Conservation (phyloP, 208 protist species). For the Leishmania tarentolae region DNA sequence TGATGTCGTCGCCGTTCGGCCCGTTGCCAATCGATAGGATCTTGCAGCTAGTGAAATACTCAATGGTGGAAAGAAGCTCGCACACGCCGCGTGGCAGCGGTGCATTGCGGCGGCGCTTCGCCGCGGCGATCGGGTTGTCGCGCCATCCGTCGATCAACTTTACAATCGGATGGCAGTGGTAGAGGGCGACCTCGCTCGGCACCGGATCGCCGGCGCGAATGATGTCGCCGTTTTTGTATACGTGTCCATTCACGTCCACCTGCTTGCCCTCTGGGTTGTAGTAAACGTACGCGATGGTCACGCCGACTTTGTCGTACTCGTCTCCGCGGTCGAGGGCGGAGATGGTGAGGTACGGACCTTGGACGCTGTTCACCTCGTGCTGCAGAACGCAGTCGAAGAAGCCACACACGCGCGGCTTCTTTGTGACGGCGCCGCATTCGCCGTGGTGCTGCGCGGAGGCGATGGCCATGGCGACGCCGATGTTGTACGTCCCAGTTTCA, state of each 20-base stretch:
- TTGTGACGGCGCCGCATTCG: constrained; percentile 90
- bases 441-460: constrained; percentile 77
- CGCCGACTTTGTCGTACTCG: constrained; percentile 88
- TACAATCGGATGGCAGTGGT: constrained; percentile 88
- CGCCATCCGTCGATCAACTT: constrained; percentile 89
- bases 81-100: constrained; percentile 81
- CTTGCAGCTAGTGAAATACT: constrained; percentile 86
- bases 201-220: constrained; percentile 89
- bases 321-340: constrained; percentile 92
- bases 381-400: constrained; percentile 94
- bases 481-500: constrained; percentile 82
- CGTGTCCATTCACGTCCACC: constrained; percentile 71
- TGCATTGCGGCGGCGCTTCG: constrained; percentile 48
- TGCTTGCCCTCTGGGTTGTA: constrained; percentile 54
- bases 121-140: constrained; percentile 66
- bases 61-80: constrained; percentile 79
- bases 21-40: constrained; percentile 93
- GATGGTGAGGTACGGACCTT: constrained; percentile 93
- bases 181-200: constrained; percentile 77
- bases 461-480: constrained; percentile 90
- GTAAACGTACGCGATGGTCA: constrained; percentile 92
- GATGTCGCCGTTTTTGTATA: constrained; percentile 87
- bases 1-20: constrained; percentile 81
- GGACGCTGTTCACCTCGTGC: constrained; percentile 86
- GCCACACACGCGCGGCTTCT: constrained; percentile 89